phyloP scores from a whole-genome alignment of 306 rosid genomes.

The Canavalia ensiformis region DNA sequence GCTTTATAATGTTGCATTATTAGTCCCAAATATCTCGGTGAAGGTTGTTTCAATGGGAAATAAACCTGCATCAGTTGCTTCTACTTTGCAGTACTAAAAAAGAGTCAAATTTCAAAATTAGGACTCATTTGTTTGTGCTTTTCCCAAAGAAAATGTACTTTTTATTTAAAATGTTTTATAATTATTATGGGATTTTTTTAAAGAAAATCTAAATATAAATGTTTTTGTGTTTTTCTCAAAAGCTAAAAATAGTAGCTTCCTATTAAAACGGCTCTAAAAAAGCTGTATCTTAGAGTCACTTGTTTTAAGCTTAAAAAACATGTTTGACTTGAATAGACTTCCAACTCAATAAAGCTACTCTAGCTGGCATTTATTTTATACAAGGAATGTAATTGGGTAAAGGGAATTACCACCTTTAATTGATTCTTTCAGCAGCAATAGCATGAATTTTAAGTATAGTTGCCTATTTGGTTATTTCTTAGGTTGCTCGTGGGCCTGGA shows the following conservation, averaged over 20 bases:
- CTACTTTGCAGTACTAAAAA: background rate
- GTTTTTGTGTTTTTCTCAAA: background rate
- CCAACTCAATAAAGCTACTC: conserved; percentile 8
- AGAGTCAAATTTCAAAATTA: conserved; percentile 27
- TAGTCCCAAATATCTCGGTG: background rate
- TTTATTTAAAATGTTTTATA: background rate
- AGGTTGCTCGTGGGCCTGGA: background rate
- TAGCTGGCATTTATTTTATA: background rate
- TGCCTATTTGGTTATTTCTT: background rate
- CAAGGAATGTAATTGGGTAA: background rate
- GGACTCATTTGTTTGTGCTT: background rate
- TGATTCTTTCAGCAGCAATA: conserved; percentile 1
- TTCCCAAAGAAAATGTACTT: background rate
- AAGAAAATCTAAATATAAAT: background rate
- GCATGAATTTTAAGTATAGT: background rate
- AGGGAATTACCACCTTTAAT: conserved; percentile 14
- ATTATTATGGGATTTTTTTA: background rate
- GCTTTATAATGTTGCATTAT: conserved; percentile 3
- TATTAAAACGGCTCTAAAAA: background rate
- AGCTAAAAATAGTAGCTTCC: background rate
- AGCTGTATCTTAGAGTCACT: background rate
- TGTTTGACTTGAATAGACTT: conserved; percentile 36
- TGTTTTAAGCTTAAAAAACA: background rate
- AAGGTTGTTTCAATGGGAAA: conserved; percentile 15
- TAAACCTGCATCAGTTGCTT: background rate